Evolutionary conservation across 139 green algal species (phyloP).

Genomic region (Chlorella sp.): DNA sequence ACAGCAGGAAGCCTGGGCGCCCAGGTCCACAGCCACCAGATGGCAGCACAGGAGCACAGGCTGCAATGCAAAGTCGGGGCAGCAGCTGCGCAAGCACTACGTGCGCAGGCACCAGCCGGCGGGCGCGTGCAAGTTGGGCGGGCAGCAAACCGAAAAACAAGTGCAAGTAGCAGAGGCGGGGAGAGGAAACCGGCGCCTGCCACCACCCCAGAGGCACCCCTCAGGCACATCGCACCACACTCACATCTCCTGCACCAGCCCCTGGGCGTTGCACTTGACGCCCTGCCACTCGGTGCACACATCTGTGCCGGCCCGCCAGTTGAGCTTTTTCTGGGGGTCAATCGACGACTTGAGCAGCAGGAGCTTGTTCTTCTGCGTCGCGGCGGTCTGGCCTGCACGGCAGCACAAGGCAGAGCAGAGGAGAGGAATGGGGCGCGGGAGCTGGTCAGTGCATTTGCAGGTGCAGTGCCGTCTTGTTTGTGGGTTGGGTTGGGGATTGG

Average conservation of each 20-base stretch:
- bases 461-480: no score
- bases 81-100: no score
- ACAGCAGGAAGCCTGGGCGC: no score
- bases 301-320: background rate
- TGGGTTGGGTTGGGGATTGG: no score
- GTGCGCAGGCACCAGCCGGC: no score
- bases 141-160: background rate
- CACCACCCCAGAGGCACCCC: background rate
- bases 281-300: slow-evolving; percentile 27
- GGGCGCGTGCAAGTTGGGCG: background rate
- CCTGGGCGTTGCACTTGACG: slow-evolving; percentile 35
- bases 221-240: background rate
- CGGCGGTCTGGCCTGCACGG: background rate
- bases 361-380: background rate
- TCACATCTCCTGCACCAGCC: slow-evolving; percentile 24
- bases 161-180: background rate
- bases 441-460: no score
- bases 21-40: no score
- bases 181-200: background rate
- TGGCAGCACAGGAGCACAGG: no score
- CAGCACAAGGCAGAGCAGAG: background rate
- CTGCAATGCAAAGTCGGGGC: no score
- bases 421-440: no score
- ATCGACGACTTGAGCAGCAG: slow-evolving; percentile 7
- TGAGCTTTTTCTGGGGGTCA: background rate